Evolutionary conservation across 495 filamentous ascomycete species (phyloP).

Genomic region (Aspergillus hancockii): DNA sequence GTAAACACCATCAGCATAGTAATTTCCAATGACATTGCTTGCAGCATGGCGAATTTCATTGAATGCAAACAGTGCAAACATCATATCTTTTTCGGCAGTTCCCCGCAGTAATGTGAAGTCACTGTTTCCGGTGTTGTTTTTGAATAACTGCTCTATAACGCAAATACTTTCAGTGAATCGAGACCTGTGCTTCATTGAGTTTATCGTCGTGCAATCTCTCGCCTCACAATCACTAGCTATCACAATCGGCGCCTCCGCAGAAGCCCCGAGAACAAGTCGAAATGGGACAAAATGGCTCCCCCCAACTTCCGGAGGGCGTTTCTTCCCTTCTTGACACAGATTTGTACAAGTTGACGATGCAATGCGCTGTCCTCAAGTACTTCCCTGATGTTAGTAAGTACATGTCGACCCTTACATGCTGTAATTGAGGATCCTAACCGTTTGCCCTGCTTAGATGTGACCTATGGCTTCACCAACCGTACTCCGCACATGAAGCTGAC

Average conservation of each 20-base stretch:
- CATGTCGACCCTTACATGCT: neutral
- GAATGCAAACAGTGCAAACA: constrained; percentile 39
- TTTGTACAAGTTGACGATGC: constrained; percentile 98
- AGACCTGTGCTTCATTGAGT: neutral
- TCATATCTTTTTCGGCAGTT: constrained; percentile 11
- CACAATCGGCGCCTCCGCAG: neutral
- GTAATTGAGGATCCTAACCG: constrained; percentile 21
- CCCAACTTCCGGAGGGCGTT: constrained; percentile 63
- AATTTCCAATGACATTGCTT: constrained; percentile 2
- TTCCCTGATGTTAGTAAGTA: constrained; percentile 75
- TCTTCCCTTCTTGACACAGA: constrained; percentile 95
- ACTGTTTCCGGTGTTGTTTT: neutral
- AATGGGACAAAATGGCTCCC: constrained; percentile 34
- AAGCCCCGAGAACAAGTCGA: constrained; percentile 3
- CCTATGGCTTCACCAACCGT: constrained; percentile 91
- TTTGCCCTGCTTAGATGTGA: constrained; percentile 56
- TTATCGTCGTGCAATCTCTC: neutral
- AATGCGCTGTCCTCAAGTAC: constrained; percentile 90
- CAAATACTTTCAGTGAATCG: neutral
- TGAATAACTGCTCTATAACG: neutral
- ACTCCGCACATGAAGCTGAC: constrained; percentile 91
- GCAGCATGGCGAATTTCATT: neutral
- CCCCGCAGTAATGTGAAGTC: constrained; percentile 12
- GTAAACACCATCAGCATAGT: too few relatives aligned
- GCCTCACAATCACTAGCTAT: neutral